Percentiles rank a stretch among this genome's conserved stretches.
These are phyloP conservation scores for Davidsoniella neocaledoniae DNA, from an alignment of 2,329 filamentous ascomycete genomes.

Conservation along the genomic window DNA sequence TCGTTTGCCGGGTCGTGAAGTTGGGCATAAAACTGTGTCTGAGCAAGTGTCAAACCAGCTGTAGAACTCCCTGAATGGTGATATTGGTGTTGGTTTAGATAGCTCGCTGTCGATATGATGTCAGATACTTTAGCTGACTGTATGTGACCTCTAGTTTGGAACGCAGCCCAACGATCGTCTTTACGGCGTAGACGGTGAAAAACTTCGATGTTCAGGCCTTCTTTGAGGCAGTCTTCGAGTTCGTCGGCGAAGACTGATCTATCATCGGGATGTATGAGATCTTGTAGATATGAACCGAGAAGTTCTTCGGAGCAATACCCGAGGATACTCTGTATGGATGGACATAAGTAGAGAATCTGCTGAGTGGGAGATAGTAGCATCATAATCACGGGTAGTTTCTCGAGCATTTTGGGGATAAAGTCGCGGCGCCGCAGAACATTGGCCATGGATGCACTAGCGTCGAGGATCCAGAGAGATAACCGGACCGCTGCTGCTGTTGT, in stretches of 20 bases:
- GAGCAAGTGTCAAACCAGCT: too few species aligned
- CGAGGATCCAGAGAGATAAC: not conserved
- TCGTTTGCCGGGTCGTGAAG: too few species aligned
- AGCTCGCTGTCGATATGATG: not conserved
- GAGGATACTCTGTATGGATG: conserved; percentile 56
- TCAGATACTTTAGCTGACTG: conserved; percentile 27
- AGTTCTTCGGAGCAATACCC: conserved; percentile 59
- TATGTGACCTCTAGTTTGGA: conserved; percentile 85
- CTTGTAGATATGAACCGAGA: conserved; percentile 57
- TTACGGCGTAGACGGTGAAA: conserved; percentile 71
- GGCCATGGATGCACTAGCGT: not conserved
- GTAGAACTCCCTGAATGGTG: too few species aligned
- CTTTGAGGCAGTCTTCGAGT: conserved; percentile 76
- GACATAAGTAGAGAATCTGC: conserved; percentile 71
- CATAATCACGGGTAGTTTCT: conserved; percentile 36
- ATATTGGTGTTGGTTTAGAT: not conserved
- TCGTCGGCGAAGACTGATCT: conserved; percentile 68
- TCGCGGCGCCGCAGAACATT: conserved; percentile 2
- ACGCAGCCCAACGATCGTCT: conserved; percentile 59
- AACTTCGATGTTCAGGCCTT: conserved; percentile 61
- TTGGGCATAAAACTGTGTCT: not conserved
- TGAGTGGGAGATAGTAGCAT: conserved; percentile 77
- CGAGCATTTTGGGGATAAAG: conserved; percentile 4
- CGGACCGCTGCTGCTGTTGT: not conserved
- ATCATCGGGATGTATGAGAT: conserved; percentile 77